These are phyloP conservation scores for Sarocladiaceae sp. DNA, from an alignment of 2,329 filamentous ascomycete species.

Conservation along the genomic window DNA sequence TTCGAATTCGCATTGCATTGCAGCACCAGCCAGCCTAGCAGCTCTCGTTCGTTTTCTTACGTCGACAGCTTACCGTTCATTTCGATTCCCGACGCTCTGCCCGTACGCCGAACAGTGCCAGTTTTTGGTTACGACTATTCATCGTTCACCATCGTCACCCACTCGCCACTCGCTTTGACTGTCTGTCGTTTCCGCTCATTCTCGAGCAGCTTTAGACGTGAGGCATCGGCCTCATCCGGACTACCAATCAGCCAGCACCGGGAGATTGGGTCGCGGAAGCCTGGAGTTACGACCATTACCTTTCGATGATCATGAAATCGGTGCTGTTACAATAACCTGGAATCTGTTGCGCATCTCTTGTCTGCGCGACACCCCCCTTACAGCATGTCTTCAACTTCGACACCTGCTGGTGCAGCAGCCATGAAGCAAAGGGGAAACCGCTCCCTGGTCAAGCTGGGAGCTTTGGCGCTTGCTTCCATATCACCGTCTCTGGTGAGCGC, in stretches of 20 bases:
- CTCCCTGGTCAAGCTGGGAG: background rate
- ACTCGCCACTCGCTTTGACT: slow-evolving; percentile 49
- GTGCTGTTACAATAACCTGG: background rate
- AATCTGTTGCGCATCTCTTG: background rate
- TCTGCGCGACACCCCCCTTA: background rate
- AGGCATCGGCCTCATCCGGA: background rate
- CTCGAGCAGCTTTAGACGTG: background rate
- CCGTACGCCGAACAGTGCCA: background rate
- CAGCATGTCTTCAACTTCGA: slow-evolving; percentile 2
- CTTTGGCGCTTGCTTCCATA: slow-evolving; percentile 19
- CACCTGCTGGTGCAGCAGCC: no score
- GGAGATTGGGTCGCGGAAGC: no score
- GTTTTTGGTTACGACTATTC: slow-evolving; percentile 8
- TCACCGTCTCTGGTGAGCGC: slow-evolving; percentile 26
- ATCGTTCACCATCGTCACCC: slow-evolving; percentile 44
- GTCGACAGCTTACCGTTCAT: slow-evolving; percentile 8
- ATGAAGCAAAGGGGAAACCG: background rate
- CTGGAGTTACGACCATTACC: background rate
- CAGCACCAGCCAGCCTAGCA: background rate
- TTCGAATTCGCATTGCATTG: background rate
- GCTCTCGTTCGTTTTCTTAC: background rate
- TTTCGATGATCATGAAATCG: slow-evolving; percentile 4
- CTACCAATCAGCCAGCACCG: no score
- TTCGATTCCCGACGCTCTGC: slow-evolving; percentile 1
- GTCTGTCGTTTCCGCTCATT: slow-evolving; percentile 27